Evolutionary conservation across 2,329 filamentous ascomycete genomes (phyloP), one percentile per base, ranked within the genome.

Genomic region (Fusarium poae): DNA sequence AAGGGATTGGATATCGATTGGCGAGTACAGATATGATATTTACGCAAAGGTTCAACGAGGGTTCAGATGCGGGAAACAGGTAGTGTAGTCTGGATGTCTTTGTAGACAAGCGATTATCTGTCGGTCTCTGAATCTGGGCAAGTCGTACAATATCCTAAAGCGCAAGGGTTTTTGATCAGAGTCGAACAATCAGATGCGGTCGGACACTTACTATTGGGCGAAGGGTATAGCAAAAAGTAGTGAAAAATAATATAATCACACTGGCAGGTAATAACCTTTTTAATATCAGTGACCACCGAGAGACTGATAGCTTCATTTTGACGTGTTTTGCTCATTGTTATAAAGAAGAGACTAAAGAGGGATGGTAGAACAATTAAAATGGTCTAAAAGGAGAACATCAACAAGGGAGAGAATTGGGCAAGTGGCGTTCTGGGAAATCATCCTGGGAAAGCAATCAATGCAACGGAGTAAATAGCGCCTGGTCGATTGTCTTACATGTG

Each of bases 141-240:
- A 13, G 4, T 32, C 5, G 30, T 6, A 7, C 7, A 16, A 27
- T 27, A 27, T 27, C 8, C 27, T 27, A 27, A 6, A 8, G 27
- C 7, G 27, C 27, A 27, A 27, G 9, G 3, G 5, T 27, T 3
- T 27, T 25, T 7, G 6, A 16, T 32, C 5, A 32, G 12, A 21
- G 11, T 12, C 9, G 21, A 9, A 15, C n/a, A 9, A 2, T 8
- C 23, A 9, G 2, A 21, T 4, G 6, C 10, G 11, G 2, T 15
- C 16, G 5, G 23, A 21, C 4, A 16, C 15, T 35, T n/a, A 32
- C 30, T 8, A 9, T 27, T 27, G 27, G 27, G 9, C 6, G 27
- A 27, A 27, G 6, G 3, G 27, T 27, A 8, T 27, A 27, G 27
- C 27, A 9, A 27, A 27, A 8, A 27, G 27, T 8, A 27, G 9